These are phyloP conservation scores for Scutellaria galericulata DNA, from an alignment of 257 asterid genomes.

Conservation along the genomic window DNA sequence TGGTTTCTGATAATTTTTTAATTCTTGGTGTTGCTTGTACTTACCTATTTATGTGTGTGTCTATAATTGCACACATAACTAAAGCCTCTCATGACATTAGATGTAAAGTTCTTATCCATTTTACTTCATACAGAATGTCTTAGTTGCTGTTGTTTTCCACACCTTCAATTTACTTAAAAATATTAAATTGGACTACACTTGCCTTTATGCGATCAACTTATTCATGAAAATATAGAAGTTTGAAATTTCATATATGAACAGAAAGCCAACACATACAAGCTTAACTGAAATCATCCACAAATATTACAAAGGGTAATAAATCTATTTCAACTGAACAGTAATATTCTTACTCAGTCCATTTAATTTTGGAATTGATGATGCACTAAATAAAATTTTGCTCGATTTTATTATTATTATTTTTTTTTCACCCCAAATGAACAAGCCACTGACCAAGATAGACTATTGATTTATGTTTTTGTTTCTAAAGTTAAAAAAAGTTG, in stretches of 20 bases:
- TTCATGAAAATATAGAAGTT: neutral
- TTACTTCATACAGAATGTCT: neutral
- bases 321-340: neutral
- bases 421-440: neutral
- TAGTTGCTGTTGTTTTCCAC: neutral
- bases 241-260: no score
- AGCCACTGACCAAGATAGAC: neutral
- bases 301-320: neutral
- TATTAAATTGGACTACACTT: neutral
- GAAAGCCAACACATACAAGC: neutral
- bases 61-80: neutral
- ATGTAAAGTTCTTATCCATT: neutral
- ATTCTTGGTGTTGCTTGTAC: constrained; percentile 3
- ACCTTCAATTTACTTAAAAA: neutral
- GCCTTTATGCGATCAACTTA: constrained; percentile 4
- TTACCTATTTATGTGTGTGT: constrained; percentile 1
- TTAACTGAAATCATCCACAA: neutral
- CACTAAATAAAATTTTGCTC: neutral
- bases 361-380: neutral
- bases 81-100: neutral
- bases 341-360: neutral
- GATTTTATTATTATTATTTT: neutral
- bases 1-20: neutral
- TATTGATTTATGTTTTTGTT: constrained; percentile 17
- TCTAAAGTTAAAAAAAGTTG: neutral